phyloP scores from a whole-genome alignment of 2,329 filamentous ascomycete genomes.

The Pseudogymnoascus sp. region DNA sequence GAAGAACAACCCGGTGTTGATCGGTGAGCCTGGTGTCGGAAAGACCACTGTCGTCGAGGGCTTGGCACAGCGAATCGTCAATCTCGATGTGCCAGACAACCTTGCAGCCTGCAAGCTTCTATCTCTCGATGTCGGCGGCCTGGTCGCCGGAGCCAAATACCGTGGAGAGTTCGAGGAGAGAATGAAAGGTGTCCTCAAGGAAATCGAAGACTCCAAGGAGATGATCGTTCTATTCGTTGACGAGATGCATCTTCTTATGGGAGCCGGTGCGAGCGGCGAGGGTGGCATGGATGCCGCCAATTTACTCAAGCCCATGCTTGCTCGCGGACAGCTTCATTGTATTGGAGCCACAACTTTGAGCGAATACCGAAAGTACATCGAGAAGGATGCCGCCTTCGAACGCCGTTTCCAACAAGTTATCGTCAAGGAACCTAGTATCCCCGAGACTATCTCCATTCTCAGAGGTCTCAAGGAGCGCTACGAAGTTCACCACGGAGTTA shows the following conservation, averaged over 20 bases:
- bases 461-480: conserved; percentile 97
- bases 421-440: conserved; percentile 84
- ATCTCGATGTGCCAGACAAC: conserved; percentile 92
- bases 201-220: conserved; percentile 89
- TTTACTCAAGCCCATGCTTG: conserved; percentile 94
- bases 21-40: conserved; percentile 95
- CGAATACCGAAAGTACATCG: conserved; percentile 98
- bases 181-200: conserved; percentile 98
- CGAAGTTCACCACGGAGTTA: conserved; percentile 96
- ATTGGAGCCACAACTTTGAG: conserved; percentile 93
- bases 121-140: conserved; percentile 86
- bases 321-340: conserved; percentile 91
- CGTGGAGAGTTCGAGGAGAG: conserved; percentile 97
- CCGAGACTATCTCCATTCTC: conserved; percentile 94
- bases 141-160: conserved; percentile 97
- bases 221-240: conserved; percentile 98
- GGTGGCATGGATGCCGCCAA: conserved; percentile 99
- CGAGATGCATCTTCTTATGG: conserved; percentile 98
- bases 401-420: conserved; percentile 97
- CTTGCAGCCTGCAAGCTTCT: conserved; percentile 88
- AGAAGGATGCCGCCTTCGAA: conserved; percentile 97
- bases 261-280: conserved; percentile 86
- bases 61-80: conserved; percentile 89
- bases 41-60: conserved; percentile 98
- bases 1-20: conserved; percentile 98